phyloP scores from a whole-genome alignment of 2,329 filamentous ascomycete genomes.

The Diaporthe vexans region DNA sequence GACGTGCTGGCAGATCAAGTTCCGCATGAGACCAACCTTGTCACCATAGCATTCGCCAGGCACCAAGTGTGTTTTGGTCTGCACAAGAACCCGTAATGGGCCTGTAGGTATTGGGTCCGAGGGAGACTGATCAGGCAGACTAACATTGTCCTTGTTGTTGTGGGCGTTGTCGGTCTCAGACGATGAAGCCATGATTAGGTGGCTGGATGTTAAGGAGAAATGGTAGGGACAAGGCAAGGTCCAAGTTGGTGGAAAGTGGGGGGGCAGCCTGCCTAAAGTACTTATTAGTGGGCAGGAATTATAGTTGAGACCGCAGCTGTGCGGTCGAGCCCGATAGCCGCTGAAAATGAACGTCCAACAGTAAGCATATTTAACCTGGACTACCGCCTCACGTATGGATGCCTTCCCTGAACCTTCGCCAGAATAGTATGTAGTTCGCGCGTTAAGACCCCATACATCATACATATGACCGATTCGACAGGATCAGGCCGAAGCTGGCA shows the following conservation, averaged over 20 bases:
- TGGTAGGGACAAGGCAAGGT: background rate
- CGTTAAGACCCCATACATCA: too few species aligned
- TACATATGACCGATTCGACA: too few species aligned
- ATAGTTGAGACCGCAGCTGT: too few species aligned
- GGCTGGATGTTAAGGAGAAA: background rate
- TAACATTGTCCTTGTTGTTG: background rate
- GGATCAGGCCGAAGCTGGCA: too few species aligned
- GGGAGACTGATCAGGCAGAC: background rate
- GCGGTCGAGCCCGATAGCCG: too few species aligned
- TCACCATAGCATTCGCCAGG: background rate
- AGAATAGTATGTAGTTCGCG: too few species aligned
- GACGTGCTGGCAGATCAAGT: conserved; percentile 3
- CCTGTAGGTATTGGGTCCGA: background rate
- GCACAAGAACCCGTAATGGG: background rate
- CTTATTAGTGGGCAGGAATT: too few species aligned
- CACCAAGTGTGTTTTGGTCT: background rate
- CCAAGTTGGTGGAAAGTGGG: background rate
- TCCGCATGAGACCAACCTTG: background rate
- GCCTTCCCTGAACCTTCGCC: too few species aligned
- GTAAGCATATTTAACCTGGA: too few species aligned
- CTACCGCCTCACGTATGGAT: too few species aligned
- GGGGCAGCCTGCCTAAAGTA: too few species aligned
- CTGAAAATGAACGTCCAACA: too few species aligned
- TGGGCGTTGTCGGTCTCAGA: background rate
- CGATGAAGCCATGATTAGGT: background rate